These are phyloP conservation scores for Rosellinia necatrix DNA, from an alignment of 2,329 filamentous ascomycete genomes.

Conservation along the genomic window DNA sequence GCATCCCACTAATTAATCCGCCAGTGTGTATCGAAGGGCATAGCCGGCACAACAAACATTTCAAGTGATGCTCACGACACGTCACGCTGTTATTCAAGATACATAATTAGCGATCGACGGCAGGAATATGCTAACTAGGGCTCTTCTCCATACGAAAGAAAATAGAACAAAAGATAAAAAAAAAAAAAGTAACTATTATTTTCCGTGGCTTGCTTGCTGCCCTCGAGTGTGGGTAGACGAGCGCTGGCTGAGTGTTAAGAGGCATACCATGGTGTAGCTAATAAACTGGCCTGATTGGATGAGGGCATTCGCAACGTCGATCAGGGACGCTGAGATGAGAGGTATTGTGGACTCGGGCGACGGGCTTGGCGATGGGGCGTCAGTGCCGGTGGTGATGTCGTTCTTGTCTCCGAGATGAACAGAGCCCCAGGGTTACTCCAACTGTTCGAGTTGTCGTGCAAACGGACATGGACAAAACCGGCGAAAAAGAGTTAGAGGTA, in stretches of 20 bases:
- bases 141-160: not conserved
- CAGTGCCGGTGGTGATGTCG: not conserved
- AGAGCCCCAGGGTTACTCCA: constrained; percentile 24
- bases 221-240: not conserved
- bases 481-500: constrained; percentile 30
- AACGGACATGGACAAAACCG: constrained; percentile 40
- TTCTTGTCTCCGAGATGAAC: not conserved
- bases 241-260: not conserved
- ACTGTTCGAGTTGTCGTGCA: constrained; percentile 28
- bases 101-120: constrained; percentile 24
- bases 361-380: constrained; percentile 12
- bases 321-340: too few relatives aligned
- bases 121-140: not conserved
- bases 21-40: not conserved
- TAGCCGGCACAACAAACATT: constrained; percentile 43
- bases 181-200: too few relatives aligned
- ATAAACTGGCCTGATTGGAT: constrained; percentile 38
- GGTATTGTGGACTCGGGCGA: not conserved
- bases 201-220: not conserved
- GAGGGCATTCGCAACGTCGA: constrained; percentile 41
- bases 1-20: constrained; percentile 28
- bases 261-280: constrained; percentile 43
- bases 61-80: constrained; percentile 53
- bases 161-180: not conserved
- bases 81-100: constrained; percentile 45